Evolutionary conservation across 805 yeast genomes (phyloP), one percentile per base, ranked within the genome.

Genomic region (Pichia scutulata): DNA sequence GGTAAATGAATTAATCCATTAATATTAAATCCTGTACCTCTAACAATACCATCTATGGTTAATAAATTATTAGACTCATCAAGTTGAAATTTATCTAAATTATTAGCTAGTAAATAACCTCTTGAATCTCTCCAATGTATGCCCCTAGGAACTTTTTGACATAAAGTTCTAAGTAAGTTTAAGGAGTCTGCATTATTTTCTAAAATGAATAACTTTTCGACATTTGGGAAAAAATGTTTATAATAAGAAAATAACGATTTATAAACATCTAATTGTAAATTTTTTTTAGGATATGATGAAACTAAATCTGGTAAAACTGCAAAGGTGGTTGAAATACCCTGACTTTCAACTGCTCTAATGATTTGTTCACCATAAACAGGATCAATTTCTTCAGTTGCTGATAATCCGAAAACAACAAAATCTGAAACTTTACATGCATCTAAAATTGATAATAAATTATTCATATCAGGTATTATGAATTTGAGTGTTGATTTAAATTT

Each of bases 81-180:
- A 49, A 56, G 60, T 39, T 50, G 56, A 12, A 56, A 51, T 5
- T 67, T 60, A 22, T 64, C 57, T 0, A 86, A 73, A 4, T 67
- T 61, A 57, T 89, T 95, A 1, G 95, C 90, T 10, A 93, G 75
- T 48, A 93, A 48, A 69, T 89, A 93, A 8, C 96, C 92, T 62
- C 99, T 75, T n/a, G 82, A 70, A 59, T 92, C 97, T 69, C 98
- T 82, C 98, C 99, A 93, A 23, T 78, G 79, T 44, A 95, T 73
- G 1, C 87, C 80, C 61, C 82, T 83, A 25, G 99, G 99, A 59
- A 83, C 79, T 68, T 82, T 86, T 61, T 92, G 97, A 62, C 96
- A 86, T 24, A 93, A 60, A 4, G 74, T 72, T 65, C 99, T 79
- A 41, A 86, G 72, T 42, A 87, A 82, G 59, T 85, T 86, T 19